These are phyloP conservation scores for Lactifluus echinatus DNA, from an alignment of 768 basidiomycete genomes.

Conservation along the genomic window DNA sequence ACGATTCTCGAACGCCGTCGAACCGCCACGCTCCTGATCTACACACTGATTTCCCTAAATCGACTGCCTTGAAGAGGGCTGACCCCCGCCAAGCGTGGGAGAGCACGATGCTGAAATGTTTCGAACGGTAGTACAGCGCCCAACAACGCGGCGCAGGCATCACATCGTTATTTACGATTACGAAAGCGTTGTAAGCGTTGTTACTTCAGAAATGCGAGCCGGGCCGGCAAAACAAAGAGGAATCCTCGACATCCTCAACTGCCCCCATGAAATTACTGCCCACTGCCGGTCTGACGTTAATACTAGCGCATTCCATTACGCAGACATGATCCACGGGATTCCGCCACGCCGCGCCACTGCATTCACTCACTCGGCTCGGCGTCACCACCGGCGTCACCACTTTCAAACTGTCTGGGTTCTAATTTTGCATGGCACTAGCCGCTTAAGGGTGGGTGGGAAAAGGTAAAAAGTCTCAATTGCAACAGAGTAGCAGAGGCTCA, in stretches of 20 bases:
- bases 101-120: constrained; percentile 3
- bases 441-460: too few relatives aligned
- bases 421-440: background rate
- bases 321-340: background rate
- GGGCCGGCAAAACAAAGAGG: background rate
- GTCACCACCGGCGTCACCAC: too few relatives aligned
- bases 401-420: background rate
- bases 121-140: background rate
- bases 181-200: too few relatives aligned
- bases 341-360: background rate
- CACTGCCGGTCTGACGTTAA: background rate
- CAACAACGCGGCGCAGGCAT: background rate
- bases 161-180: background rate
- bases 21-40: constrained; percentile 3
- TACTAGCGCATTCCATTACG: background rate
- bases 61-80: background rate
- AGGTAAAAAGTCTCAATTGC: too few relatives aligned
- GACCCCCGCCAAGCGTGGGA: constrained; percentile 1
- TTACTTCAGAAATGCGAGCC: too few relatives aligned
- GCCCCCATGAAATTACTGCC: background rate
- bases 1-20: constrained; percentile 1
- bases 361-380: too few relatives aligned
- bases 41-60: background rate
- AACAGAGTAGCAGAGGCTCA: too few relatives aligned
- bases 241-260: background rate